A percentile compares a stretch with the other conserved stretches of the same genome.
Evolutionary conservation across 164 flowering plant genomes (phyloP).

Genomic region (Aristolochia californica): DNA sequence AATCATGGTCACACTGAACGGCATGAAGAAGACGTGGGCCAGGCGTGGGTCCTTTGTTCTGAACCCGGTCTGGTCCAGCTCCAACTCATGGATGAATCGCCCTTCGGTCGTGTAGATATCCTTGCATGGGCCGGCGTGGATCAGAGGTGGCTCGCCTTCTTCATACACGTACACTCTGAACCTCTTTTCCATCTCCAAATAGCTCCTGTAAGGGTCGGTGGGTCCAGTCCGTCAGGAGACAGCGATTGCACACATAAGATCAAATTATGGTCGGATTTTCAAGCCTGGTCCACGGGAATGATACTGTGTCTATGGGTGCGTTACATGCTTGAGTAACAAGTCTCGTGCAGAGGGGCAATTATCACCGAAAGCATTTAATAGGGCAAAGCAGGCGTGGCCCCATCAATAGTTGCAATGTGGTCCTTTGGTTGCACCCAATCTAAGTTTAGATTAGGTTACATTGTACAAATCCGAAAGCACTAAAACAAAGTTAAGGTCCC

Average conservation of each 20-base stretch:
- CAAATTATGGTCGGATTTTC: not conserved
- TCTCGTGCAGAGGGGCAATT: too few relatives aligned
- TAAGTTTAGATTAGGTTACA: too few relatives aligned
- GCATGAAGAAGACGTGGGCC: conserved; percentile 16
- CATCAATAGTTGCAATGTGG: too few relatives aligned
- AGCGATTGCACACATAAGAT: too few relatives aligned
- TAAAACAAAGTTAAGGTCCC: too few relatives aligned
- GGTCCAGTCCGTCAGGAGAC: too few relatives aligned
- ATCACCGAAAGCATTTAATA: too few relatives aligned
- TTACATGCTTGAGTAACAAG: too few relatives aligned
- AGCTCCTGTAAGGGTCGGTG: conserved; percentile 7
- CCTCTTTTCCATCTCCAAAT: conserved; percentile 15
- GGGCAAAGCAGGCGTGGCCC: too few relatives aligned
- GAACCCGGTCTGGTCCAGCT: conserved; percentile 8
- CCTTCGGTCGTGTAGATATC: conserved; percentile 15
- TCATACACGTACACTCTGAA: conserved; percentile 14
- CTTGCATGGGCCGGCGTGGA: conserved; percentile 19
- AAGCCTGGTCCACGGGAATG: not conserved
- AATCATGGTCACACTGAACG: conserved; percentile 12
- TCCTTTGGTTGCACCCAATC: too few relatives aligned
- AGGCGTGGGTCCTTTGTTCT: conserved; percentile 3
- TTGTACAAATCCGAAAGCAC: too few relatives aligned
- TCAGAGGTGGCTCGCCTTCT: conserved; percentile 17
- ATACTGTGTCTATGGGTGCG: too few relatives aligned
- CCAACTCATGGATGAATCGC: conserved; percentile 15